phyloP scores from a whole-genome alignment of 345 rosid genomes.

The Moricandia arvensis region DNA sequence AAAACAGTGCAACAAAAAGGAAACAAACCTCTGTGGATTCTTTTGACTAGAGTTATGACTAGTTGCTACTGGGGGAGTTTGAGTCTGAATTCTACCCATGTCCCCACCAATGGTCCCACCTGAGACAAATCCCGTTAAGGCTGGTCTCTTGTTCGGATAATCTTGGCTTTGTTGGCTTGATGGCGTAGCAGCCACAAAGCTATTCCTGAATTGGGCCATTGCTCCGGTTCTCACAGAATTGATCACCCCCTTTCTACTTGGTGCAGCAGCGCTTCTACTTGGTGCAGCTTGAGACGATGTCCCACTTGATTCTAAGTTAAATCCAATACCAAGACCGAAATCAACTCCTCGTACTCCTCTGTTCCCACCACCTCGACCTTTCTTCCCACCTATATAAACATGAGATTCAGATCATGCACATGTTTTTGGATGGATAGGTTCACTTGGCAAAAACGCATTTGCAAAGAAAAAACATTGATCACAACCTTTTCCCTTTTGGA shows the following conservation, averaged over 20 bases:
- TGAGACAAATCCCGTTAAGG: slow-evolving; percentile 79
- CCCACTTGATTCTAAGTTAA: slow-evolving; percentile 57
- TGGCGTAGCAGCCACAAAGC: slow-evolving; percentile 83
- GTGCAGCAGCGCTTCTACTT: slow-evolving; percentile 8
- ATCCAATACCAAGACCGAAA: slow-evolving; percentile 94
- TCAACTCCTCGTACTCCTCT: slow-evolving; percentile 99
- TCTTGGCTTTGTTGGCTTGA: slow-evolving; percentile 47
- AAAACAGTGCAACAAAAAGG: neutral
- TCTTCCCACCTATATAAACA: slow-evolving; percentile 67
- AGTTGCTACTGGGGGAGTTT: slow-evolving; percentile 35
- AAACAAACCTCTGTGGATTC: slow-evolving; percentile 54
- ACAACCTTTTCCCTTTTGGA: neutral
- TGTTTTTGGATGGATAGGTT: neutral
- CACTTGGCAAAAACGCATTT: neutral
- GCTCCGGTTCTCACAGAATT: slow-evolving; percentile 68
- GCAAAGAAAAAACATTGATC: slow-evolving; percentile 9
- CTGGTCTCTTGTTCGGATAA: slow-evolving; percentile 61
- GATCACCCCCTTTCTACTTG: slow-evolving; percentile 40
- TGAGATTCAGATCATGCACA: slow-evolving; percentile 27
- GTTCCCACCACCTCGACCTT: slow-evolving; percentile 61
- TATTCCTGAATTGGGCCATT: slow-evolving; percentile 82
- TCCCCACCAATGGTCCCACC: slow-evolving; percentile 93
- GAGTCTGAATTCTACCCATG: slow-evolving; percentile 44
- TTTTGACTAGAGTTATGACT: slow-evolving; percentile 41
- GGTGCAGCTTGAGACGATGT: slow-evolving; percentile 40